Evolutionary conservation across 495 filamentous ascomycete species (phyloP).

Genomic region (Chaetomium tenue): DNA sequence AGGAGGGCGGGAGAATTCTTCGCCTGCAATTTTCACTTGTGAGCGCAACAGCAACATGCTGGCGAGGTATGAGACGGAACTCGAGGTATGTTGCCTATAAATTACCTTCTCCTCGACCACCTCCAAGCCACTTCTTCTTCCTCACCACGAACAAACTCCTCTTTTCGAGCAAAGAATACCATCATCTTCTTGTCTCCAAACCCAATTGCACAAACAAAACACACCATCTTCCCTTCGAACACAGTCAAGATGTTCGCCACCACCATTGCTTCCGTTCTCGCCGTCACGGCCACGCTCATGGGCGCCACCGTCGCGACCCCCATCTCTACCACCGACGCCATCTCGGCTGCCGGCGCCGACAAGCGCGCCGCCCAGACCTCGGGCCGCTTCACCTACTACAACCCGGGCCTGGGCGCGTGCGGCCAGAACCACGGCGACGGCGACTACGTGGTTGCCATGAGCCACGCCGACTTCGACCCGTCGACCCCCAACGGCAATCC

Average conservation of each 20-base stretch:
- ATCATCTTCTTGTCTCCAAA: neutral
- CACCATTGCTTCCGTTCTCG: neutral
- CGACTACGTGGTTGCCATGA: constrained; percentile 49
- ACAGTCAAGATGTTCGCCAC: neutral
- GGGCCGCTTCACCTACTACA: constrained; percentile 48
- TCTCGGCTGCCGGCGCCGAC: neutral
- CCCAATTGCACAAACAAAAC: neutral
- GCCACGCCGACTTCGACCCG: constrained; percentile 33
- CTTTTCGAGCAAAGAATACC: neutral
- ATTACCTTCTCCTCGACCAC: neutral
- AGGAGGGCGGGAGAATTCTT: neutral
- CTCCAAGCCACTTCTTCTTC: neutral
- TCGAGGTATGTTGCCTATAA: neutral
- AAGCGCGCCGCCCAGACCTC: neutral
- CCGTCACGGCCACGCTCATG: neutral
- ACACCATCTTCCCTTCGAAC: neutral
- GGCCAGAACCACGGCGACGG: constrained; percentile 27
- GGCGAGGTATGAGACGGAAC: neutral
- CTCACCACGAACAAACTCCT: neutral
- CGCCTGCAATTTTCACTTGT: neutral
- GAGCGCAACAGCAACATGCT: neutral
- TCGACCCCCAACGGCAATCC: constrained; percentile 35
- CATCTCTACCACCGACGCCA: neutral
- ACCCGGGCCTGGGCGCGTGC: constrained; percentile 53
- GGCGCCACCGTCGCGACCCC: neutral